These are phyloP conservation scores for Hortiboletus rubellus DNA, from an alignment of 1,284 basidiomycete species.

Conservation along the genomic window DNA sequence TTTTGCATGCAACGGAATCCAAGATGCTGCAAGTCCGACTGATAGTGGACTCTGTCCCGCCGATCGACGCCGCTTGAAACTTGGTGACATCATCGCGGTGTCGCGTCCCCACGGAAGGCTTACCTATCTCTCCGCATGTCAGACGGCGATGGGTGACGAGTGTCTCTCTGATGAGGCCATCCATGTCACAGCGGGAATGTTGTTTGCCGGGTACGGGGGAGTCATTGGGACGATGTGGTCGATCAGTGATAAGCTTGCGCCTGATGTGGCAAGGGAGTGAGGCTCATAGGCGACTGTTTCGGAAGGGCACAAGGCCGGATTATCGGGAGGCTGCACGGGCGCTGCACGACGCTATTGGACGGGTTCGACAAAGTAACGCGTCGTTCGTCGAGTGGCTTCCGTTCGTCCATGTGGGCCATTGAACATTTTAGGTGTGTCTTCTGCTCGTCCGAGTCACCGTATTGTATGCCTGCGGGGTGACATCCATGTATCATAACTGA, in stretches of 20 bases:
- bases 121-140: constrained; percentile 13
- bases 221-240: constrained; percentile 17
- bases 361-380: neutral
- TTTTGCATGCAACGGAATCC: constrained; percentile 1
- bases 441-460: no score
- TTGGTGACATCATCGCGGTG: no score
- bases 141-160: constrained; percentile 12
- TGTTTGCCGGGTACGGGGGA: constrained; percentile 8
- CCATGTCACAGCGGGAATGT: constrained; percentile 9
- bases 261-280: constrained; percentile 1
- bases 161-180: constrained; percentile 5
- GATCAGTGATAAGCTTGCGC: constrained; percentile 12
- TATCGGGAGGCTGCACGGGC: neutral
- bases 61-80: no score
- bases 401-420: constrained; percentile 12
- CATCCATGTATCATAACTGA: no score
- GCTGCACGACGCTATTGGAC: constrained; percentile 3
- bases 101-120: constrained; percentile 9
- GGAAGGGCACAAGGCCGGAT: neutral
- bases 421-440: neutral
- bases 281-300: neutral
- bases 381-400: constrained; percentile 8
- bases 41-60: no score
- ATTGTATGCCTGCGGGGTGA: no score
- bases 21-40: no score